Base-by-base conservation (phyloP, 768 basidiomycete genomes). In the Pleurotus platypus region DNA sequence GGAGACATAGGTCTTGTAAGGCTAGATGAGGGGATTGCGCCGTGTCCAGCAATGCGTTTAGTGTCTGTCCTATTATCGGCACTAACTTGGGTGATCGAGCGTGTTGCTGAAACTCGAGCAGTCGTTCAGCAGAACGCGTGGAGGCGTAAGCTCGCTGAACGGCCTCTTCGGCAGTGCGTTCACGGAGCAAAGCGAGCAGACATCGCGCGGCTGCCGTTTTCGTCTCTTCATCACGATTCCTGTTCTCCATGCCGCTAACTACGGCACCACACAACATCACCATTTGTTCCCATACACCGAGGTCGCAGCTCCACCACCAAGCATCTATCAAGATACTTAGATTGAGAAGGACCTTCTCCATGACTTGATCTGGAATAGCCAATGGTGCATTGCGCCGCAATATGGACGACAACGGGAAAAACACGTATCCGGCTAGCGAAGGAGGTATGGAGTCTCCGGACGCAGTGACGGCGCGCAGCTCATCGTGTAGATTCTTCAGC, bases 281-380 rank as follows among this genome's bases (percentile, higher is more conserved):
- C 22, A 94, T 72, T 64, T 97, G 93, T 65, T 89, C 86, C 94
- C 94, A 95, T 24, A 84, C 70, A 55, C 76, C 75, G 38, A 82
- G 49, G 46, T 92, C 90, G 66, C 87, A 86, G 16, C 76, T 75
- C 89, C 90, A 91, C 91, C 92, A 94, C 87, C 91, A 92, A n/a
- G 77, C 73, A 16, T 84, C 78, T 61, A 80, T 84, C 22, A 98
- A 75, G 1, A 80, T 62, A 2, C 73, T 67, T 27, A 96, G 72
- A 11, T 81, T 72, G 22, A 75, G 63, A 58, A 97, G 75, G 18
- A 94, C 69, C 55, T 80, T 83, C 70, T 97, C 92, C 47, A 96
- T 73, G 27, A 94, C 72, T 63, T 87, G 87, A 64, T 94, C 87
- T 6, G 92, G 89, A 47, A 96, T 87, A 12, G 80, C 74, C 5